Evolutionary conservation across 2,329 filamentous ascomycete species (phyloP), one percentile per base, ranked within the genome.

Genomic region (Gremmenia infestans): DNA sequence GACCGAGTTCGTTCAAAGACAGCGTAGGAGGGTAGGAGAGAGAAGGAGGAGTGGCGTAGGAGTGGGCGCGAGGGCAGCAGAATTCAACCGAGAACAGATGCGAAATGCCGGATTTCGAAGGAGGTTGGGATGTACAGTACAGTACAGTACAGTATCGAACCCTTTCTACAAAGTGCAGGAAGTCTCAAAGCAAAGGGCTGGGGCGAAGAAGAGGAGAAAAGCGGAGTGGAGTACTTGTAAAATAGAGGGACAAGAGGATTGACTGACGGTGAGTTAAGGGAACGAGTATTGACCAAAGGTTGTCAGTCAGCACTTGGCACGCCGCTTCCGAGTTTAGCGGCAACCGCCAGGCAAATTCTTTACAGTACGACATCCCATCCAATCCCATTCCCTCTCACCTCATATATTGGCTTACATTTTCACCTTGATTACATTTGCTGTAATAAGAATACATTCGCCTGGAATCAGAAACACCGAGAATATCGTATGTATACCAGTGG

Each of bases 1-100:
- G 12, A 22, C 37, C 22, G 28, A 40, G 47, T 23, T 54, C 36
- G 32, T 52, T 45, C 17, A 46, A 55, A 49, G 37, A 42, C 47
- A 48, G 56, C 51, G 45, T 53, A 47, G 46, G 39, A 17, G 45
- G 35, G 53, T 53, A 53, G 56, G 48, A 56, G 55, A 56, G 55
- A 19, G 19, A 19, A 8, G 50, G 22, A 23, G 48, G 42, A 39
- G 37, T 48, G 46, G 40, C n/a, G 35, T 25, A 28, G 19, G 28
- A 19, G 53, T 50, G 52, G 52, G 52, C 37, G 53, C 47, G 53
- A 55, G 53, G 37, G 28, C 39, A 39, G 37, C 17, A 23, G 35
- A 40, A 45, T 35, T 39, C 28, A 39, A 32, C 48, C 48, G 12
- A 35, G 40, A 52, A 39, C 22, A 43, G 32, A 39, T 52, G 25